Percentiles rank a stretch among this genome's conserved stretches.
Evolutionary conservation across 2,329 filamentous ascomycete genomes (phyloP).

Genomic region (Aspergillus clavatus): DNA sequence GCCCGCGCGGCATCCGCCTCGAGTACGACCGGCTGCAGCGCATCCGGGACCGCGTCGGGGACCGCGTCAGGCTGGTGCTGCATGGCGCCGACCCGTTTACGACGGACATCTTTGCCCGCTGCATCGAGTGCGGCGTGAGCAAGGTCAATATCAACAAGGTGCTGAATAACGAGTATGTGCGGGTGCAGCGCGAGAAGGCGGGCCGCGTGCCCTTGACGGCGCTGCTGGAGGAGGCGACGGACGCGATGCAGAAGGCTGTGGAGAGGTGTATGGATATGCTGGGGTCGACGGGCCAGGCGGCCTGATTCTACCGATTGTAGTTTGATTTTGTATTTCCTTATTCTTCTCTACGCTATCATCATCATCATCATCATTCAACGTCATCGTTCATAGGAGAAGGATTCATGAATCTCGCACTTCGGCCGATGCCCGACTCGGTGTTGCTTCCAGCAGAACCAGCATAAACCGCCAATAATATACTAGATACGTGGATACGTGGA

Average conservation of each 20-base stretch:
- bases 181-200: conserved; percentile 46
- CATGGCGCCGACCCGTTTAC: conserved; percentile 57
- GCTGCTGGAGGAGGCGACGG: conserved; percentile 52
- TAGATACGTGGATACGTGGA: no score
- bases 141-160: conserved; percentile 59
- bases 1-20: conserved; percentile 57
- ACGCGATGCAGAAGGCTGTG: conserved; percentile 52
- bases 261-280: conserved; percentile 54
- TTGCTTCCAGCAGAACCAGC: no score
- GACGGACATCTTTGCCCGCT: conserved; percentile 51
- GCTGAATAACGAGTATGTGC: conserved; percentile 49
- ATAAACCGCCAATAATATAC: no score
- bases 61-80: conserved; percentile 50
- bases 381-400: no score
- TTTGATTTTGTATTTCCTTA: no score
- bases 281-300: conserved; percentile 36
- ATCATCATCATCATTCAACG: no score
- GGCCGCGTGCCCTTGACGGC: conserved; percentile 50
- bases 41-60: conserved; percentile 48
- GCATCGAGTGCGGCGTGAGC: conserved; percentile 51
- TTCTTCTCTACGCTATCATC: no score
- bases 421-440: no score
- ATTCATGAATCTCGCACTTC: no score
- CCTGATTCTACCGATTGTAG: conserved; percentile 9
- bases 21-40: conserved; percentile 53